Evolutionary conservation across 768 basidiomycete species (phyloP).

Genomic region (Pleurotus platypus): DNA sequence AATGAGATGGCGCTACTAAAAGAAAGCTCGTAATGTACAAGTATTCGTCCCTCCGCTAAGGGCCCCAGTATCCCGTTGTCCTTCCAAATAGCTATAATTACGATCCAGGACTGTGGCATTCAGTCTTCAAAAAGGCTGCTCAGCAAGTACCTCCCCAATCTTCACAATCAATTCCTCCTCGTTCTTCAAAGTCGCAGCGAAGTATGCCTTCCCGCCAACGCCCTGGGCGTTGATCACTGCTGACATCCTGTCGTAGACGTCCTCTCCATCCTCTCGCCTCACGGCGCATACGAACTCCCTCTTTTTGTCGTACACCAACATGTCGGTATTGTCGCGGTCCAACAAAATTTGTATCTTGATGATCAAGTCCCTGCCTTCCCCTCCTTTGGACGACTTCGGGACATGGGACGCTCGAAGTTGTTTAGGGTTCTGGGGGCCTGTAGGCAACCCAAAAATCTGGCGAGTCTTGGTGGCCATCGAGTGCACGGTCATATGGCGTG

Average conservation of each 20-base stretch:
- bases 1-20: no score
- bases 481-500: background rate
- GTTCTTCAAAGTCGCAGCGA: slow-evolving; percentile 46
- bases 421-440: slow-evolving; percentile 13
- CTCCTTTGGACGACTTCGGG: slow-evolving; percentile 10
- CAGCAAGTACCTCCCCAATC: slow-evolving; percentile 47
- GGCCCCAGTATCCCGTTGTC: no score
- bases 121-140: slow-evolving; percentile 45
- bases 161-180: slow-evolving; percentile 47
- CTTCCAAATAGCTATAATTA: no score
- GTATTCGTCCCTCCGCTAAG: no score
- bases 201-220: slow-evolving; percentile 49
- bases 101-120: no score
- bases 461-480: slow-evolving; percentile 25
- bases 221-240: slow-evolving; percentile 37
- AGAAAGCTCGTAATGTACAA: no score
- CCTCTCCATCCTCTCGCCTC: slow-evolving; percentile 22
- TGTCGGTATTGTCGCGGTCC: slow-evolving; percentile 14
- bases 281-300: slow-evolving; percentile 48
- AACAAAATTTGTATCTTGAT: slow-evolving; percentile 54
- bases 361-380: slow-evolving; percentile 34
- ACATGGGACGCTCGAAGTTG: slow-evolving; percentile 19
- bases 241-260: slow-evolving; percentile 37
- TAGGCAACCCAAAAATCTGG: slow-evolving; percentile 21
- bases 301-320: slow-evolving; percentile 51